Evolutionary conservation across 352 stramenopile genomes (phyloP).

Genomic region (Aphanomyces invadans): DNA sequence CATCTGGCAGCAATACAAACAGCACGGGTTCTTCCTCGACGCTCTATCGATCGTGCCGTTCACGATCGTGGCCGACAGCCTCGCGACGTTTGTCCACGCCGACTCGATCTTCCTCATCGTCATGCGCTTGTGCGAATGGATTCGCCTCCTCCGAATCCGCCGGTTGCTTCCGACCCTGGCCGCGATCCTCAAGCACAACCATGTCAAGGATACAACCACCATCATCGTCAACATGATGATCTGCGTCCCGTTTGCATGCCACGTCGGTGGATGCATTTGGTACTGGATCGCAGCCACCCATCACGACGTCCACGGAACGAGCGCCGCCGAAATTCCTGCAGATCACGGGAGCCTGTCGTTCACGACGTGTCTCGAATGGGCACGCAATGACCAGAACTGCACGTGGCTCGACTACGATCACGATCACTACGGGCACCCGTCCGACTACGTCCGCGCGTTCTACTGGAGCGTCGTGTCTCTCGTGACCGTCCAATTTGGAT

Average conservation of each 20-base stretch:
- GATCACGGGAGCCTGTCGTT: slow-evolving; percentile 29
- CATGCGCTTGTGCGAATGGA: slow-evolving; percentile 12
- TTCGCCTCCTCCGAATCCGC: slow-evolving; percentile 9
- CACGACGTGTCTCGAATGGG: slow-evolving; percentile 33
- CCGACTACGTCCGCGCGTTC: slow-evolving; percentile 49
- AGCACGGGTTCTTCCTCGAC: slow-evolving; percentile 44
- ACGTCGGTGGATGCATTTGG: slow-evolving; percentile 5
- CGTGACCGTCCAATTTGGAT: slow-evolving; percentile 65
- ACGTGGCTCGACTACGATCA: slow-evolving; percentile 67
- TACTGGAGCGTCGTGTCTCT: slow-evolving; percentile 69
- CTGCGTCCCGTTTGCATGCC: slow-evolving; percentile 13
- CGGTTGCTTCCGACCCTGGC: neutral
- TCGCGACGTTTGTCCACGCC: neutral
- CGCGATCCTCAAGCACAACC: neutral
- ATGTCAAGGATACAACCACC: slow-evolving; percentile 13
- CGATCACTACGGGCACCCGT: slow-evolving; percentile 40
- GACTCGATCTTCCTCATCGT: neutral
- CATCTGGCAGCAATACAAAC: slow-evolving; percentile 56
- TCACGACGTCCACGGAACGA: neutral
- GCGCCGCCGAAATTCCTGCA: neutral
- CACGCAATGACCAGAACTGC: slow-evolving; percentile 35
- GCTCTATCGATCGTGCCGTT: slow-evolving; percentile 48
- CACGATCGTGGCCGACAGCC: slow-evolving; percentile 48
- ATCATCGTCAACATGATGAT: slow-evolving; percentile 16
- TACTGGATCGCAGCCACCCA: neutral